These are phyloP conservation scores for Trichomonas vaginalis DNA, from an alignment of 208 protist genomes.

Conservation along the genomic window DNA sequence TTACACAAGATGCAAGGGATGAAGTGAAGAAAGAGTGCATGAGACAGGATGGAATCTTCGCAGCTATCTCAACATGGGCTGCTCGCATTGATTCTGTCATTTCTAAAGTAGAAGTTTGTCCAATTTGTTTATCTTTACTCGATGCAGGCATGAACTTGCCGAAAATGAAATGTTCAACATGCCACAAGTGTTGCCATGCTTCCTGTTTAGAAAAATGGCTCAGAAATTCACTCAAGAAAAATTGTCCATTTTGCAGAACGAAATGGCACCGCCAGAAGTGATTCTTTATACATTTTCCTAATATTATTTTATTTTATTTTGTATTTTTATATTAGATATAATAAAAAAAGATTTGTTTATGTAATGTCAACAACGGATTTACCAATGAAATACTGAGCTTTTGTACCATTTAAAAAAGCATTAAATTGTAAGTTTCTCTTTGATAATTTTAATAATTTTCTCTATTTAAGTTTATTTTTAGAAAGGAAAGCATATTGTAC, in stretches of 20 bases:
- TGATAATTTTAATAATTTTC: no score
- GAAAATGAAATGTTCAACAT: neutral
- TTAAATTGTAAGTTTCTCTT: no score
- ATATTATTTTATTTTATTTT: no score
- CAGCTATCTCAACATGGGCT: neutral
- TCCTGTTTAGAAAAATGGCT: neutral
- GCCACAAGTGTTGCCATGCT: neutral
- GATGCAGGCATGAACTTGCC: neutral
- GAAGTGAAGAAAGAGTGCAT: neutral
- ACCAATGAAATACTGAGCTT: no score
- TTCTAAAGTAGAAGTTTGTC: neutral
- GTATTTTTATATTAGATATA: no score
- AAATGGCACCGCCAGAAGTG: neutral
- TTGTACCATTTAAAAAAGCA: no score
- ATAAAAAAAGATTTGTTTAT: no score
- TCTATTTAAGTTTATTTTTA: no score
- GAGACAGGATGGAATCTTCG: neutral
- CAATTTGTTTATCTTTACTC: neutral
- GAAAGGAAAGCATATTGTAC: no score
- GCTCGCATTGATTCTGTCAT: neutral
- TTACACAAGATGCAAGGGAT: neutral
- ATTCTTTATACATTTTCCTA: no score
- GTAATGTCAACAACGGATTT: no score
- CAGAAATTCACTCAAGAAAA: neutral
- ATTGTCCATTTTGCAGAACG: neutral